Conservation (phyloP, 2,329 filamentous ascomycete genomes). For the Shiraia sp. region DNA sequence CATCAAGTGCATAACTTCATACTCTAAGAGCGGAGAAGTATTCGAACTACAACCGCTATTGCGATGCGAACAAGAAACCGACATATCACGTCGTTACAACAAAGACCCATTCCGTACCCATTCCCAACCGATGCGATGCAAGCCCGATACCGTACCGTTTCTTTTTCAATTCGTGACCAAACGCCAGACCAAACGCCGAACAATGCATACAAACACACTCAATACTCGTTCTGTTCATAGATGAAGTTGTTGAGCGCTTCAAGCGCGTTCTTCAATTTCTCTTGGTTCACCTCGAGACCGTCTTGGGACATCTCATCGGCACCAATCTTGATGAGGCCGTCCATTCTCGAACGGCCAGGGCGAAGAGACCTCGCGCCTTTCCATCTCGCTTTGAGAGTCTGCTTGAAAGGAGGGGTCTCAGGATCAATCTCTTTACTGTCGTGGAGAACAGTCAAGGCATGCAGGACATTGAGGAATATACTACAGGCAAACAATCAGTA, state of each 20-base stretch:
- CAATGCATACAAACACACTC: slow-evolving; percentile 12
- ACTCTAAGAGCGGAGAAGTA: slow-evolving; percentile 9
- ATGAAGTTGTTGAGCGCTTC: slow-evolving; percentile 46
- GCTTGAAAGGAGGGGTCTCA: slow-evolving; percentile 36
- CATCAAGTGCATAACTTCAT: neutral
- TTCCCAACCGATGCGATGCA: slow-evolving; percentile 24
- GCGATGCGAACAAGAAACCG: slow-evolving; percentile 21
- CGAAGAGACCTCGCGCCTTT: slow-evolving; percentile 36
- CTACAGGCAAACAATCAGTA: slow-evolving; percentile 23
- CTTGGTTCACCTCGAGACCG: slow-evolving; percentile 40
- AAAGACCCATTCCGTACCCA: slow-evolving; percentile 1
- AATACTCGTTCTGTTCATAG: slow-evolving; percentile 39
- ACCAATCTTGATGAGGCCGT: slow-evolving; percentile 39
- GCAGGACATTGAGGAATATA: slow-evolving; percentile 42
- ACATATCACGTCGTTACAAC: slow-evolving; percentile 12
- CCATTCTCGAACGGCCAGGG: slow-evolving; percentile 32
- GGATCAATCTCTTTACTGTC: slow-evolving; percentile 36
- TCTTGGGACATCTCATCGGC: slow-evolving; percentile 36
- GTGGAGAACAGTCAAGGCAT: slow-evolving; percentile 38
- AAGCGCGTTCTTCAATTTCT: slow-evolving; percentile 36
- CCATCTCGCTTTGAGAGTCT: slow-evolving; percentile 35
- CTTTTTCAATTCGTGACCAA: slow-evolving; percentile 23
- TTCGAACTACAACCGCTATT: slow-evolving; percentile 16
- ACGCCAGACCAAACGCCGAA: slow-evolving; percentile 25
- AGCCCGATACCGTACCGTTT: slow-evolving; percentile 7